Conservation (phyloP, 2,329 filamentous ascomycete species). For the Colletotrichum tabaci region DNA sequence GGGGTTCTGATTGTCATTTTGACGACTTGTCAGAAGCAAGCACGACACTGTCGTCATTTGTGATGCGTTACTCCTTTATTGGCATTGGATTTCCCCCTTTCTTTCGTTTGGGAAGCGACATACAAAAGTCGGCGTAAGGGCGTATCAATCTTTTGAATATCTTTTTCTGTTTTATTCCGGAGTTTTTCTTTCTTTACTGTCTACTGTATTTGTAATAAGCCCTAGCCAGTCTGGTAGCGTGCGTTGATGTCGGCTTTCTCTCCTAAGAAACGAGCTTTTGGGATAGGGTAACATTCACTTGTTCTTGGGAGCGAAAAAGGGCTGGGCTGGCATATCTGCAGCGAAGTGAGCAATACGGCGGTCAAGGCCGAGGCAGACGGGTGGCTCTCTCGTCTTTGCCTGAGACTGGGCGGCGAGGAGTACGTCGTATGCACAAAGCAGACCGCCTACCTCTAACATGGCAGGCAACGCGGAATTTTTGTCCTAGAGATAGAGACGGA, state of each 20-base stretch:
- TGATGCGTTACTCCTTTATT: constrained; percentile 20
- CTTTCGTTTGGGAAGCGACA: constrained; percentile 35
- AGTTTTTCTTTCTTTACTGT: background rate
- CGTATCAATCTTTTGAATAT: constrained; percentile 1
- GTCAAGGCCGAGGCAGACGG: background rate
- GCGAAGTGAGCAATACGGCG: constrained; percentile 1
- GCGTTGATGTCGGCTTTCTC: background rate
- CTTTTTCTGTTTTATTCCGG: background rate
- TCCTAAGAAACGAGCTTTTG: background rate
- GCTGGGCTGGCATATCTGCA: background rate
- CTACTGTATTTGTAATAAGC: constrained; percentile 20
- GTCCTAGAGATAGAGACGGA: background rate
- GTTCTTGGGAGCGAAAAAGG: constrained; percentile 13
- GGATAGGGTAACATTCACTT: constrained; percentile 7
- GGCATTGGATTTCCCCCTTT: constrained; percentile 23
- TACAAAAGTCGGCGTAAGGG: constrained; percentile 37
- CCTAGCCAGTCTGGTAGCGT: background rate
- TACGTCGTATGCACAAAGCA: too few species aligned
- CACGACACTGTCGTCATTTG: background rate
- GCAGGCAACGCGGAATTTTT: background rate
- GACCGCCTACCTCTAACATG: background rate
- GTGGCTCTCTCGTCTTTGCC: too few species aligned
- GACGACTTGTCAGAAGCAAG: constrained; percentile 20
- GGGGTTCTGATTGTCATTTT: constrained; percentile 16
- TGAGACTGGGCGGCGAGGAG: background rate